phyloP scores from a whole-genome alignment of 1,284 basidiomycete species.

The Leccinum solheimii region DNA sequence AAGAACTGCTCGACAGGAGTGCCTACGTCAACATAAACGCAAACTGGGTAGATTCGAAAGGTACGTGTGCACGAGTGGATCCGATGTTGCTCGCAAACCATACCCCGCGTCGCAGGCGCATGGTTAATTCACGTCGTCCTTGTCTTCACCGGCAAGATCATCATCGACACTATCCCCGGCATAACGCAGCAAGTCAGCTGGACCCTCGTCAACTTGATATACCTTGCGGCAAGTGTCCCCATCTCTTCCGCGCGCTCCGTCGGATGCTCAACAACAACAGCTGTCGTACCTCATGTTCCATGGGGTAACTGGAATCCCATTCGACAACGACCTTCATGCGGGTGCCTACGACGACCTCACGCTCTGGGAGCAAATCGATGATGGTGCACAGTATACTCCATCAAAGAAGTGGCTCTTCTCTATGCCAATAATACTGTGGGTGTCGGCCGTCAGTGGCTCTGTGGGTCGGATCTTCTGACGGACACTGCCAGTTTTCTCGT shows the following conservation, averaged over 20 bases:
- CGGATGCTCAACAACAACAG: conserved; percentile 45
- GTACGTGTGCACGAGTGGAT: conserved; percentile 44
- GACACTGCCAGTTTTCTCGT: conserved; percentile 75
- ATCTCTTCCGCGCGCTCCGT: neutral
- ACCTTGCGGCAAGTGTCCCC: conserved; percentile 75
- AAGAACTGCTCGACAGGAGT: conserved; percentile 80
- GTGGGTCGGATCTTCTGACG: neutral
- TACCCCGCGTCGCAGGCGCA: conserved; percentile 60
- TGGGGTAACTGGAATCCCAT: conserved; percentile 96
- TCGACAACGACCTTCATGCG: conserved; percentile 82
- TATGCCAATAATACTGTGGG: conserved; percentile 89
- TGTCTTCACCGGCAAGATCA: conserved; percentile 87
- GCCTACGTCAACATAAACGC: conserved; percentile 91
- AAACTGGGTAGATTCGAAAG: conserved; percentile 98
- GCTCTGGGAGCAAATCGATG: conserved; percentile 99
- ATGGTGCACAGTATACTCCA: conserved; percentile 97
- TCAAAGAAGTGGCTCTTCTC: conserved; percentile 97
- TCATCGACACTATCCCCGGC: conserved; percentile 92
- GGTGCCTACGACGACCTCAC: conserved; percentile 98
- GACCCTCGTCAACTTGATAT: conserved; percentile 92
- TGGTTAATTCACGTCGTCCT: conserved; percentile 98
- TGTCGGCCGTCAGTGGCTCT: conserved; percentile 20
- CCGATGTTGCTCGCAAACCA: conserved; percentile 8
- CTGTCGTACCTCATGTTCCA: conserved; percentile 98
- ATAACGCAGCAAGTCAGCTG: conserved; percentile 89